Evolutionary conservation across 805 yeast species (phyloP).

Genomic region (Metschnikowia drakensbergensis): DNA sequence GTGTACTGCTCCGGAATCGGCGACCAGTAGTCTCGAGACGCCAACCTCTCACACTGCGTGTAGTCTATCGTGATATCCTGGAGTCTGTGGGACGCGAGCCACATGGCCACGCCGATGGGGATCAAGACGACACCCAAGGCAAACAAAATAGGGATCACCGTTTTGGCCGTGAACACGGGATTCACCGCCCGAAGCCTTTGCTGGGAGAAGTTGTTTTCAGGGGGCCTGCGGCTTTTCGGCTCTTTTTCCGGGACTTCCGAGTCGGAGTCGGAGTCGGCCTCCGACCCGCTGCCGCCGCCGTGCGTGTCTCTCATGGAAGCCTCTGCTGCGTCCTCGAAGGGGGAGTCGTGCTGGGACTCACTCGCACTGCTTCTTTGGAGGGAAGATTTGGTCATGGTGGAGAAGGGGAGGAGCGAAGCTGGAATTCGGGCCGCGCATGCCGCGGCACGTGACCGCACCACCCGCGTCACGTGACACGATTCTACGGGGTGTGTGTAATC

Average conservation of each 20-base stretch:
- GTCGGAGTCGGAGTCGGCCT: conserved; percentile 36
- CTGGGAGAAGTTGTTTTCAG: conserved; percentile 55
- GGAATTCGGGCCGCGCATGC: not conserved
- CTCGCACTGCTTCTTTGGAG: not conserved
- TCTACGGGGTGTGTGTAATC: too few species aligned
- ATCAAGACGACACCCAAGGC: conserved; percentile 38
- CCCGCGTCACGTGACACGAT: not conserved
- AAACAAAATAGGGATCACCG: conserved; percentile 39
- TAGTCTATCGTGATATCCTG: conserved; percentile 42
- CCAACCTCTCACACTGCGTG: conserved; percentile 37
- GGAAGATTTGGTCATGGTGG: conserved; percentile 1
- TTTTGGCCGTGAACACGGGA: conserved; percentile 40
- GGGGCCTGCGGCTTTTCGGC: conserved; percentile 59
- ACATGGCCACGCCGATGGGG: conserved; percentile 46
- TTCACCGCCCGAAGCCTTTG: conserved; percentile 52
- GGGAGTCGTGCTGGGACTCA: conserved; percentile 10
- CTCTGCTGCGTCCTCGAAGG: conserved; percentile 13
- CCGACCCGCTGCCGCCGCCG: conserved; percentile 10
- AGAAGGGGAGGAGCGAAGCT: not conserved
- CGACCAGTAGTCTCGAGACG: conserved; percentile 30
- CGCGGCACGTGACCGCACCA: not conserved
- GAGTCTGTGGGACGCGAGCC: conserved; percentile 38
- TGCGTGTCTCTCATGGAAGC: conserved; percentile 1
- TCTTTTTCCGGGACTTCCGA: conserved; percentile 36
- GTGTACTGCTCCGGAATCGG: conserved; percentile 38